Base-by-base conservation (phyloP, 495 filamentous ascomycete genomes). In the Xylaria acuta region DNA sequence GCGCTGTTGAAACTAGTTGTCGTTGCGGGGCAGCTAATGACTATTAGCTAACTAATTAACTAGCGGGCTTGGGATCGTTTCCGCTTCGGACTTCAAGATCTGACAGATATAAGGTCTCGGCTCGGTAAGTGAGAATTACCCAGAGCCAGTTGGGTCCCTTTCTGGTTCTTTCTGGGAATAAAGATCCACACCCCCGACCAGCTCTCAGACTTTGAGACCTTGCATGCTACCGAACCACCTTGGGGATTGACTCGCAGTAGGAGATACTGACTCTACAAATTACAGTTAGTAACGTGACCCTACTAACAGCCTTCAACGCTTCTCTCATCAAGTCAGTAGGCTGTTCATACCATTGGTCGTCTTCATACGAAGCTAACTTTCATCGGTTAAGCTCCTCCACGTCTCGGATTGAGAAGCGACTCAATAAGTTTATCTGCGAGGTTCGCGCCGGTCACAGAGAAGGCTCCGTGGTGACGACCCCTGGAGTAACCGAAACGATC, bases 391-490 rank as follows among this genome's bases (percentile, higher is more conserved):
- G 25, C 27, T 16, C 27, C 30, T 81, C 82, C 9, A 75, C 74
- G 34, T 43, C 68, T 30, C 72, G 75, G 22, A 75, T 84, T 45
- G 76, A 82, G 60, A 75, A 77, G 66, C 80, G 73, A 60, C 67
- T 83, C 25, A 78, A 80, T 40, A 80, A 79, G 47, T 80, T 81
- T 64, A 73, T 83, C 38, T 73, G 70, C 41, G 82, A 84, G 72
- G 70, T 54, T 81, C 82, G 75, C 9, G 72, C 79, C 34, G 80
- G 81, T 34, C 77, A 75, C 32, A 78, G 77, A 59, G 77, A 82
- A 64, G 75, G 72, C 32, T 81, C 5, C 0, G 27, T 30, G 9
- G 8, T 30, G 51, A 74, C 72, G 0, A 71, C 70, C 0, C 76
- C 79, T 0, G 69, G n/a, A n/a, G 74, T 74, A 18, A 43, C 58